Conservation (phyloP, 176 grass and related monocot species). For the Oryza longistaminata region DNA sequence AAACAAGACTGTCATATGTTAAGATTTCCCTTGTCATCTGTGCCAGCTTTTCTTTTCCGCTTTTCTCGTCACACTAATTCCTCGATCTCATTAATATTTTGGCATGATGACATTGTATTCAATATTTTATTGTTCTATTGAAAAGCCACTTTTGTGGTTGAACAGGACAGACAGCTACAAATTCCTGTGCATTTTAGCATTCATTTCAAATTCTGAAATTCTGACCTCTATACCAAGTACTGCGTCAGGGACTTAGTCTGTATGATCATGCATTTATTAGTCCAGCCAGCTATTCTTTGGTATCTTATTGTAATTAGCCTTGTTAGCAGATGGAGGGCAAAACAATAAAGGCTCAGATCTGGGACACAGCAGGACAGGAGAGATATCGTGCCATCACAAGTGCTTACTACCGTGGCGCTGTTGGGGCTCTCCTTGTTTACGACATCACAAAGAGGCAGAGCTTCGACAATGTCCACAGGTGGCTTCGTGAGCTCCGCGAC, state of each 20-base stretch:
- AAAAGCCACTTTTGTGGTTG: background rate
- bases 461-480: slow-evolving; percentile 72
- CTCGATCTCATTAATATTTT: background rate
- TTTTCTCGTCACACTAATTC: background rate
- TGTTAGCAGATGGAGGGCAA: slow-evolving; percentile 69
- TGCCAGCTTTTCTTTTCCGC: background rate
- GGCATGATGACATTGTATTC: background rate
- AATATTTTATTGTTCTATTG: background rate
- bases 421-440: slow-evolving; percentile 79
- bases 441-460: slow-evolving; percentile 80
- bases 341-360: slow-evolving; percentile 87
- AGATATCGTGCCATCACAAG: slow-evolving; percentile 90
- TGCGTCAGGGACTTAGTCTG: background rate
- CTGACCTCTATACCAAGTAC: background rate
- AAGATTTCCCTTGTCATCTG: background rate
- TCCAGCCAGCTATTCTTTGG: background rate
- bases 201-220: background rate
- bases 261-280: background rate
- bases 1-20: slow-evolving; percentile 31
- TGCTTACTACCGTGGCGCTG: slow-evolving; percentile 76
- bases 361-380: slow-evolving; percentile 93
- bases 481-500: slow-evolving; percentile 79
- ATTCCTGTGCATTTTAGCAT: slow-evolving; percentile 24
- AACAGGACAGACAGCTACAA: background rate
- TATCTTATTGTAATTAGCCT: slow-evolving; percentile 13